These are phyloP conservation scores for Zygoascus tannicola DNA, from an alignment of 805 yeast genomes.

Conservation along the genomic window DNA sequence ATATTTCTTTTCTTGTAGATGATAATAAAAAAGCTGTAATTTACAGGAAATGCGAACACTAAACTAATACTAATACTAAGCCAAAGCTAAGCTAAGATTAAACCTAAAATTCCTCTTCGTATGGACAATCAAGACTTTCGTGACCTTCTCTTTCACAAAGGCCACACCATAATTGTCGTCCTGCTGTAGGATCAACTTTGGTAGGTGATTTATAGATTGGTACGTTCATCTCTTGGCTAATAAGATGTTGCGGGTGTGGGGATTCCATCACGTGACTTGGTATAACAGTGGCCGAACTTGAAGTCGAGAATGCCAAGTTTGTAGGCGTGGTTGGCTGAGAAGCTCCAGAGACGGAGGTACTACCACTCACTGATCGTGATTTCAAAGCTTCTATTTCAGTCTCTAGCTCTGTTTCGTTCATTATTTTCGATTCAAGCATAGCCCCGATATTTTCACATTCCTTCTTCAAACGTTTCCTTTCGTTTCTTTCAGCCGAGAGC, in stretches of 20 bases:
- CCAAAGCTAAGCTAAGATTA: too few relatives aligned
- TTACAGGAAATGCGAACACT: too few relatives aligned
- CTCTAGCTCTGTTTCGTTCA: constrained; percentile 26
- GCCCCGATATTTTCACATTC: constrained; percentile 24
- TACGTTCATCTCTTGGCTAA: background rate
- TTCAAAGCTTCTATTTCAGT: constrained; percentile 16
- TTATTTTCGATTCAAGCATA: constrained; percentile 20
- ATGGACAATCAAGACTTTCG: constrained; percentile 80
- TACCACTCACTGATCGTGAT: constrained; percentile 1
- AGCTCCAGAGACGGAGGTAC: constrained; percentile 6
- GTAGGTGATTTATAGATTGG: constrained; percentile 26
- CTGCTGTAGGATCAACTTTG: constrained; percentile 57
- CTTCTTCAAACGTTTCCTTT: constrained; percentile 8
- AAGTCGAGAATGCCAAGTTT: background rate
- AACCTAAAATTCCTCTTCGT: constrained; percentile 55
- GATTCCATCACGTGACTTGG: too few relatives aligned
- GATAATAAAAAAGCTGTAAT: too few relatives aligned
- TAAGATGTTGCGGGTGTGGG: background rate
- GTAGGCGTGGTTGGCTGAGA: constrained; percentile 7
- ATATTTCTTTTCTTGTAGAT: too few relatives aligned
- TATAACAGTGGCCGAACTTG: too few relatives aligned
- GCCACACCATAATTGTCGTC: constrained; percentile 82
- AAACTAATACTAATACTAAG: too few relatives aligned
- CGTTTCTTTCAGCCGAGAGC: constrained; percentile 16
- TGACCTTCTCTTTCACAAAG: constrained; percentile 89